Base-by-base conservation (phyloP, 345 rosid genomes). In the Rhizophora mangle region DNA sequence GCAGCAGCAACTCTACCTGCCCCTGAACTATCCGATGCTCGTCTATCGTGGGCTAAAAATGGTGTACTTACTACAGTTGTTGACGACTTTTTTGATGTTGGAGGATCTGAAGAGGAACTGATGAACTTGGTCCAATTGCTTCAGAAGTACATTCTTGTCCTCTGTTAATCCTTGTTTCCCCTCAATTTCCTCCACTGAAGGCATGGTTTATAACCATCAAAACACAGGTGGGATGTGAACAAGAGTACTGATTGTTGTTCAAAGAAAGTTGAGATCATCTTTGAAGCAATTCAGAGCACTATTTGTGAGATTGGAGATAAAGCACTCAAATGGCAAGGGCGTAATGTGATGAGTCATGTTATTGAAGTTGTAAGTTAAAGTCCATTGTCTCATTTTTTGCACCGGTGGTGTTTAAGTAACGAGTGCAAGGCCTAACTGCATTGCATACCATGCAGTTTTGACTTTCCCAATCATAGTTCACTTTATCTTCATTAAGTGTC, bases 21-120 rank as follows among this genome's bases (percentile, higher is more conserved):
- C 60, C 93, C 93, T 20, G 87, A 85, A 76, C 63, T 94, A 71
- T 84, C 92, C 21, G 87, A 87, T 78, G 96, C 97, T 13, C 95
- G 96, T 49, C 83, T 88, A 56, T 79, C 95, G n/a, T 94, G 97
- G 98, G 96, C 96, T 62, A 94, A 94, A 85, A 88, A 86, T 62
- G 87, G 86, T 22, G 93, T 92, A 37, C 92, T 94, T 67, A 84
- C 95, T 29, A 94, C 97, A 8, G 88, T 91, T 57, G 82, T 91
- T 15, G 98, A 91, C 54, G 98, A 91, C 74, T 94, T 94, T 69
- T 94, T 82, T 67, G 97, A 94, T 69, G 81, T 89, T 74, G 97
- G 95, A 67, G 97, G 93, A 46, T 89, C 97, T 26, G 80, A 70
- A 63, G 94, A 86, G 76, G 98, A 93, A 72, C 71, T 86, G 34